Percentiles rank a stretch among this genome's conserved stretches.
phyloP scores from a whole-genome alignment of 352 stramenopile species.

The Phytophthora sansomeana region DNA sequence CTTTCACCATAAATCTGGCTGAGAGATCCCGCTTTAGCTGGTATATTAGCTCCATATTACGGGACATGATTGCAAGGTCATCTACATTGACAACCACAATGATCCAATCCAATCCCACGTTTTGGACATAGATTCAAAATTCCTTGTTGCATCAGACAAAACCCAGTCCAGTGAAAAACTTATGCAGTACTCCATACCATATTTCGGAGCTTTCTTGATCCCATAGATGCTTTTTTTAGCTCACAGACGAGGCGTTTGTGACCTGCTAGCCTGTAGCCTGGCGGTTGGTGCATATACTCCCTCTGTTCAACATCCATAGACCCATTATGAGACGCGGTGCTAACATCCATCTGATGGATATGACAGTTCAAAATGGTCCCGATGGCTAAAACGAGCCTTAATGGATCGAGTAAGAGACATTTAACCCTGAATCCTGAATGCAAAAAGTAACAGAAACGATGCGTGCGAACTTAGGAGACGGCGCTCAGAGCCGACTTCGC shows the following conservation, averaged over 20 bases:
- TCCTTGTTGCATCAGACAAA: neutral
- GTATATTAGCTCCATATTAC: neutral
- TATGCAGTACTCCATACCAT: neutral
- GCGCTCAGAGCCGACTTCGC: too few relatives aligned
- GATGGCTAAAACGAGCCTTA: neutral
- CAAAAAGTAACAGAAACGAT: too few relatives aligned
- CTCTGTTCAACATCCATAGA: conserved; percentile 4
- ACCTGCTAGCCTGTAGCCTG: neutral
- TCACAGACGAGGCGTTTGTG: conserved; percentile 2
- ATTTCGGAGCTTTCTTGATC: conserved; percentile 2
- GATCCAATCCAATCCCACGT: neutral
- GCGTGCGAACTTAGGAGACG: too few relatives aligned
- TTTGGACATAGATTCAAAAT: neutral
- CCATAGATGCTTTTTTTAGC: conserved; percentile 11
- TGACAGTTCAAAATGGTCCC: conserved; percentile 4
- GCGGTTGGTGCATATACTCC: neutral
- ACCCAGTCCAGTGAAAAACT: neutral
- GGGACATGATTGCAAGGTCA: conserved; percentile 4
- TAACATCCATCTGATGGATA: conserved; percentile 11
- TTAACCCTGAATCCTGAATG: too few relatives aligned
- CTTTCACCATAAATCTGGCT: neutral
- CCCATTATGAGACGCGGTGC: neutral
- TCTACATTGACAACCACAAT: neutral
- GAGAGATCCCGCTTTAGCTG: neutral
- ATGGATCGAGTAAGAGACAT: too few relatives aligned